A percentile compares a stretch with the other conserved stretches of the same genome.
These are phyloP conservation scores for Penicillium arizonense DNA, from an alignment of 495 filamentous ascomycete species.

Conservation along the genomic window DNA sequence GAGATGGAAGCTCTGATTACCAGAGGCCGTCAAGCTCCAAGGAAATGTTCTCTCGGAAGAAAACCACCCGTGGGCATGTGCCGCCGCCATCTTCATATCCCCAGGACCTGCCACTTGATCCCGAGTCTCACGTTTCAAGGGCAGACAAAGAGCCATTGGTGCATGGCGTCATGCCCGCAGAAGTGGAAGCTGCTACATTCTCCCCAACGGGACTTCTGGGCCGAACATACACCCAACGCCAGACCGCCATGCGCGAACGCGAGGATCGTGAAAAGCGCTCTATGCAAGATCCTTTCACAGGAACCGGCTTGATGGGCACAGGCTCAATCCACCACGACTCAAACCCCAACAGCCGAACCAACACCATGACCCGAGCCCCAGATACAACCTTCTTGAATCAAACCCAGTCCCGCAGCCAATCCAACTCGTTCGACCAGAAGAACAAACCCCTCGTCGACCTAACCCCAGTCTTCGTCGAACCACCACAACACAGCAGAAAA, in stretches of 20 bases:
- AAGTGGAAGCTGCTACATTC: slow-evolving; percentile 49
- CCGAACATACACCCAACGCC: slow-evolving; percentile 60
- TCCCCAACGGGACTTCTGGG: slow-evolving; percentile 58
- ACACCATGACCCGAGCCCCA: slow-evolving; percentile 36
- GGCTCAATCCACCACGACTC: slow-evolving; percentile 7
- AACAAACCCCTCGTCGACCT: slow-evolving; percentile 73
- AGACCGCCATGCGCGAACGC: slow-evolving; percentile 52
- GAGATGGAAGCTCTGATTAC: slow-evolving; percentile 13
- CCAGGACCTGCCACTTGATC: slow-evolving; percentile 33
- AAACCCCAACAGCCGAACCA: slow-evolving; percentile 30
- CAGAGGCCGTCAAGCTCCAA: slow-evolving; percentile 18
- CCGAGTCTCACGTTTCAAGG: neutral
- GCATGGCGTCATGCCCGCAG: slow-evolving; percentile 11
- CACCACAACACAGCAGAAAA: slow-evolving; percentile 66
- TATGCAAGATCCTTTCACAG: slow-evolving; percentile 26
- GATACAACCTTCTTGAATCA: slow-evolving; percentile 24
- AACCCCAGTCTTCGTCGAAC: slow-evolving; percentile 68
- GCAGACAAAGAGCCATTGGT: slow-evolving; percentile 12
- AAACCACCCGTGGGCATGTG: slow-evolving; percentile 36
- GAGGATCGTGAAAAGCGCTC: slow-evolving; percentile 41
- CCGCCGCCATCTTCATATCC: slow-evolving; percentile 47
- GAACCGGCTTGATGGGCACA: slow-evolving; percentile 19
- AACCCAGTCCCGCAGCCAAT: slow-evolving; percentile 25
- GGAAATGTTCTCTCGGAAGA: slow-evolving; percentile 32
- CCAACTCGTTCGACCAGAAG: slow-evolving; percentile 10